Conservation (phyloP, 805 yeast species). For the Candida khao-thaluensis region DNA sequence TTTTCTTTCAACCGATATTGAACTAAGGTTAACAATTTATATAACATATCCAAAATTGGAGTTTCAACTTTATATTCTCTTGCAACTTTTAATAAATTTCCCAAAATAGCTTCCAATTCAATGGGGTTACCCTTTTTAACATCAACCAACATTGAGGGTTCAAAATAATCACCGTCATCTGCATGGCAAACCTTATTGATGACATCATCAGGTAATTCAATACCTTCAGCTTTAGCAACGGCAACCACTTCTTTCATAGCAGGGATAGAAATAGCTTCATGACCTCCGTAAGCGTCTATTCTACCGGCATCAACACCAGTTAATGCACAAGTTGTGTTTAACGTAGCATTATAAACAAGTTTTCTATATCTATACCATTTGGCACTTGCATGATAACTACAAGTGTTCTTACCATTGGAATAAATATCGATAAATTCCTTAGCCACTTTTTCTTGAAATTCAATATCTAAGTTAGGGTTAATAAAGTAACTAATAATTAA, state of each 20-base stretch:
- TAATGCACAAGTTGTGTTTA: conserved; percentile 51
- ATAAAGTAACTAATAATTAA: conserved; percentile 27
- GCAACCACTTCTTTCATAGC: conserved; percentile 68
- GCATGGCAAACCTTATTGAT: conserved; percentile 52
- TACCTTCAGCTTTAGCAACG: conserved; percentile 70
- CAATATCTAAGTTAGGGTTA: conserved; percentile 27
- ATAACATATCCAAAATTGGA: conserved; percentile 59
- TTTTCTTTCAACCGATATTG: conserved; percentile 63
- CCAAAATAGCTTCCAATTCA: conserved; percentile 39
- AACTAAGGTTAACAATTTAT: conserved; percentile 55
- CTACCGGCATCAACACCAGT: conserved; percentile 30
- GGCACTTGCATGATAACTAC: conserved; percentile 22
- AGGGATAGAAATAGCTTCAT: conserved; percentile 40
- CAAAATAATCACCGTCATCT: conserved; percentile 41
- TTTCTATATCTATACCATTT: conserved; percentile 55
- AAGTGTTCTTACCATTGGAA: conserved; percentile 22
- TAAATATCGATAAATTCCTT: conserved; percentile 23
- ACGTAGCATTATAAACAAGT: conserved; percentile 65
- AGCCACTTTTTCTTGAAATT: conserved; percentile 17
- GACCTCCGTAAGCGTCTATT: conserved; percentile 32
- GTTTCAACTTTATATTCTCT: conserved; percentile 40
- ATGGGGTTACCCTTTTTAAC: conserved; percentile 34
- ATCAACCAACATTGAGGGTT: conserved; percentile 43
- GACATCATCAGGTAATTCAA: conserved; percentile 49
- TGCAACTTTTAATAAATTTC: conserved; percentile 40